Base-by-base conservation (phyloP, 2,329 filamentous ascomycete genomes). In the Coniochaeta pulveracea region DNA sequence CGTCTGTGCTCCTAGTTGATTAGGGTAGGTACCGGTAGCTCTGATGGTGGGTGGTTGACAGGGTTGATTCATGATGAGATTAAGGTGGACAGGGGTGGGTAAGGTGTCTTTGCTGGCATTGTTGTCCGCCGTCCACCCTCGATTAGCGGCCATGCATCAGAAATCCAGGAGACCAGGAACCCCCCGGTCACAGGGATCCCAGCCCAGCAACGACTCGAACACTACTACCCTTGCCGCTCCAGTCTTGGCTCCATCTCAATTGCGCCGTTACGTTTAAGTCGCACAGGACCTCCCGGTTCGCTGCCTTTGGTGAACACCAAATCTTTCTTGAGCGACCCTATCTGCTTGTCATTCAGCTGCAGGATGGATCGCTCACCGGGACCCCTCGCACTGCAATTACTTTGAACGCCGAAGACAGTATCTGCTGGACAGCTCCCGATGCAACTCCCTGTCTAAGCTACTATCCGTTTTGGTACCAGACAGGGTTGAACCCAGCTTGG, bases 241-340 rank as follows among this genome's bases (percentile, higher is more conserved):
- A n/a, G 47, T 48, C 46, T 45, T 41, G 54, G 49, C 52, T 53
- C 55, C 57, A 57, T 60, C 57, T 57, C 57, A 58, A 57, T 56
- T 54, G 51, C 51, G 51, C 55, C 52, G 49, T 50, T 50, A 53
- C 50, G 53, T 52, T 52, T 54, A 57, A 64, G 62, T 65, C 57
- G 55, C 63, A 68, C 64, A 65, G 65, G 63, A 51, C 57, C 56
- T 55, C 57, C 51, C 44, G 49, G 18, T 31, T 21, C 11, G 28
- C 52, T 57, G 54, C 59, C 57, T 57, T 52, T 52, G 50, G 19
- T 31, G 28, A 31, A 56, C 40, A 48, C 43, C 44, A 47, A 46
- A 46, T 52, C 50, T 53, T 47, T 50, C 47, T 48, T 41, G 40
- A 51, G 43, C 39, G 39, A 40, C 42, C 40, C 37, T 42, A 39